Conservation (phyloP, 2,329 filamentous ascomycete species). For the Cordyceps cicadae region DNA sequence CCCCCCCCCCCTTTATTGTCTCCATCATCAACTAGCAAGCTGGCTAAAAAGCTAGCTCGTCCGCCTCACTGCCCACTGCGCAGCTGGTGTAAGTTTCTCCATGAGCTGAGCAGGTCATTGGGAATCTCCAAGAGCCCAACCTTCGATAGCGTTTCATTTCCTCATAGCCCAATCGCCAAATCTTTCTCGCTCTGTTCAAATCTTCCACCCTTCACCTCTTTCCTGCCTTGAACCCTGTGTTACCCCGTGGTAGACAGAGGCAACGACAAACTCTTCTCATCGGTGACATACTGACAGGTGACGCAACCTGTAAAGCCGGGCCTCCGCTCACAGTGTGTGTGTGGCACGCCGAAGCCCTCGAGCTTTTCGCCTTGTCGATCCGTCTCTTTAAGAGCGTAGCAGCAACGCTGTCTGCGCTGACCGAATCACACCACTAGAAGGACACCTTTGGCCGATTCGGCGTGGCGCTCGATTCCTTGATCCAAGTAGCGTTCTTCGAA, state of each 20-base stretch:
- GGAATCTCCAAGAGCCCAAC: background rate
- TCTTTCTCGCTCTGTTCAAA: background rate
- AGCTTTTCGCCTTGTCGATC: background rate
- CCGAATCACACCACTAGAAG: background rate
- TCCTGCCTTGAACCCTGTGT: too few species aligned
- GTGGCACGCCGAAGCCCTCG: background rate
- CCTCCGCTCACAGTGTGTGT: too few species aligned
- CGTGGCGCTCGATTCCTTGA: background rate
- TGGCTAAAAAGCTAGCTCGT: background rate
- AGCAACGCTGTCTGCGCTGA: background rate
- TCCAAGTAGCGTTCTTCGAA: background rate
- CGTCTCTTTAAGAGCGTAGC: background rate
- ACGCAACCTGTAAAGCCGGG: background rate
- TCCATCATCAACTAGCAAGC: background rate
- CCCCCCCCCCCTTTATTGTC: background rate
- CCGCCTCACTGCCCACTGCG: background rate
- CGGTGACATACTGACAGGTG: background rate
- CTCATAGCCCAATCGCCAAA: background rate
- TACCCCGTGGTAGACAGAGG: background rate
- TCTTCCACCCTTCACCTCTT: background rate
- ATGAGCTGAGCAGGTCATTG: background rate
- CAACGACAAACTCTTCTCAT: background rate
- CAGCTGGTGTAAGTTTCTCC: background rate
- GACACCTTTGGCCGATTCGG: background rate
- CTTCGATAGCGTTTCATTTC: background rate